These are phyloP conservation scores for Tanacetum coccineum DNA, from an alignment of 129 eudicot species.

Conservation along the genomic window DNA sequence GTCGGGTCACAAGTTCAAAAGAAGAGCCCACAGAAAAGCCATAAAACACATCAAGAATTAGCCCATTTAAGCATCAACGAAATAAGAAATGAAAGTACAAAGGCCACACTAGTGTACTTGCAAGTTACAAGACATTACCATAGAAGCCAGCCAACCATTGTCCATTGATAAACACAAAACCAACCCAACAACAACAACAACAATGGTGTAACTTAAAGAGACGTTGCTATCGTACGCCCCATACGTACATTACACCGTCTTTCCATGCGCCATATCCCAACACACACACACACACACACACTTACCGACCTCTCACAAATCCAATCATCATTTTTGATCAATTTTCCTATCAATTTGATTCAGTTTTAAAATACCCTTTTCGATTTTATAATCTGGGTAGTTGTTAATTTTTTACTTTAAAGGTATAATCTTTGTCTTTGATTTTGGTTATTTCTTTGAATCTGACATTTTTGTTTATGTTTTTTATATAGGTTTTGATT, in stretches of 20 bases:
- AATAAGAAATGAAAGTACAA: too few species aligned
- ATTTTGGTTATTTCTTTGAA: background rate
- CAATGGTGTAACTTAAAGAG: background rate
- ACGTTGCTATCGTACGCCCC: conserved; percentile 3
- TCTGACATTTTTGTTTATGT: background rate
- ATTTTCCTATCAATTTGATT: background rate
- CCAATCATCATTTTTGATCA: background rate
- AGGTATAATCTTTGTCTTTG: background rate
- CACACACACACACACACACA: background rate
- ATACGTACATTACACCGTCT: conserved; percentile 6
- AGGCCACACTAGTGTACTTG: too few species aligned
- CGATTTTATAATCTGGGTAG: background rate
- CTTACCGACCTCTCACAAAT: background rate
- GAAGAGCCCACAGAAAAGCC: too few species aligned
- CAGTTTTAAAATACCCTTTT: background rate
- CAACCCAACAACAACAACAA: background rate
- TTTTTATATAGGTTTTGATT: background rate
- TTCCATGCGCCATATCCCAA: background rate
- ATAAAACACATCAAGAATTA: too few species aligned
- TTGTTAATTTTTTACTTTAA: background rate
- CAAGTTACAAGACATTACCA: too few species aligned
- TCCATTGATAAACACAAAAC: background rate
- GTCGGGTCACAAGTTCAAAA: too few species aligned
- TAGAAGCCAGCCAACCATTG: too few species aligned
- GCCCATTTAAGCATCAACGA: too few species aligned